These are phyloP conservation scores for Fusarium cyanostomum DNA, from an alignment of 2,329 filamentous ascomycete species.

Conservation along the genomic window DNA sequence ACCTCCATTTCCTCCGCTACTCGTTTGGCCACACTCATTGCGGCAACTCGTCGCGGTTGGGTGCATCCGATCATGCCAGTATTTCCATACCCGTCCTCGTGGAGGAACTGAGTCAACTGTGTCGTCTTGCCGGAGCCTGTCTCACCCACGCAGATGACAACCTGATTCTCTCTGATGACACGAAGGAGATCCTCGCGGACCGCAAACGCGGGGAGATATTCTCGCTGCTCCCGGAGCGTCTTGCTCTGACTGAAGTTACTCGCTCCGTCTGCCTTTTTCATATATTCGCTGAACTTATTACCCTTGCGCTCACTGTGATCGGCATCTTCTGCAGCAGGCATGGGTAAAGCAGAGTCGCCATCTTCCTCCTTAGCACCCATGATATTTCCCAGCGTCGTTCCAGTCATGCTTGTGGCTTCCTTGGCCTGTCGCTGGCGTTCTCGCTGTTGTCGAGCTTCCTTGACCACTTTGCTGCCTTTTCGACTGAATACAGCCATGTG, in stretches of 20 bases:
- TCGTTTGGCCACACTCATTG: constrained; percentile 98
- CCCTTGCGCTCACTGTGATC: constrained; percentile 60
- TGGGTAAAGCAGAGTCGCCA: constrained; percentile 86
- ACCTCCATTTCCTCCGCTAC: constrained; percentile 99
- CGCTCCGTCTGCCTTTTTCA: constrained; percentile 86
- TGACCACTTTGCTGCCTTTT: constrained; percentile 93
- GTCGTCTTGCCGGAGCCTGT: constrained; percentile 98
- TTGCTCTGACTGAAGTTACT: constrained; percentile 96
- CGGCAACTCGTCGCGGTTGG: constrained; percentile 93
- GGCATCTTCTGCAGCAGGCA: constrained; percentile 74
- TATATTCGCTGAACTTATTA: constrained; percentile 87
- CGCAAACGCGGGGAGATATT: constrained; percentile 94
- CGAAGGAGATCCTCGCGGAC: constrained; percentile 91
- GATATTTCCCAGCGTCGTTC: constrained; percentile 90
- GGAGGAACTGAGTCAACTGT: constrained; percentile 93
- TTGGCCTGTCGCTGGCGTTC: constrained; percentile 95
- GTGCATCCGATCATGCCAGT: constrained; percentile 94
- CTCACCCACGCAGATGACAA: constrained; percentile 95
- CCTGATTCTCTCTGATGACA: constrained; percentile 96
- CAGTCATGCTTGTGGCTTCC: constrained; percentile 91
- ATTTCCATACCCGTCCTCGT: constrained; percentile 93
- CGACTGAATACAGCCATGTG: constrained; percentile 99
- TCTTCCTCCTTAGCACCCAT: constrained; percentile 96
- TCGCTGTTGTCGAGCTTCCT: constrained; percentile 88
- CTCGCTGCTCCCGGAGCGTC: constrained; percentile 86